Evolutionary conservation across 1,139 yeast genomes (phyloP).

Genomic region (Spathaspora sp.): DNA sequence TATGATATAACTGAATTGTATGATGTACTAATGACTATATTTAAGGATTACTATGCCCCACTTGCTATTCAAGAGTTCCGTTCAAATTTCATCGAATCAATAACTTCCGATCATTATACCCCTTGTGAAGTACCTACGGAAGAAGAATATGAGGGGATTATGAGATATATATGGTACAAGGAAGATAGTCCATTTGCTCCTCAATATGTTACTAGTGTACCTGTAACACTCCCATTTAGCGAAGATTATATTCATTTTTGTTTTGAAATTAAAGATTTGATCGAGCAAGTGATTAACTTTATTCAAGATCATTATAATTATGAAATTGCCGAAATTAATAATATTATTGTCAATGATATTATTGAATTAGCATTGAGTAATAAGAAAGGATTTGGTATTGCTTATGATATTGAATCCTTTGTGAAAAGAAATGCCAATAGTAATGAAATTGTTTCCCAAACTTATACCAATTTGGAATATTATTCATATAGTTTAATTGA

Average conservation of each 20-base stretch:
- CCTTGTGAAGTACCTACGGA: conserved; percentile 70
- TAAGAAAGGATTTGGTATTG: conserved; percentile 53
- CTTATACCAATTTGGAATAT: conserved; percentile 82
- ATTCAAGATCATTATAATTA: conserved; percentile 63
- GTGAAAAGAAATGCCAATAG: conserved; percentile 61
- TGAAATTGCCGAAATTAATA: conserved; percentile 44
- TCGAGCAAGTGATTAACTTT: conserved; percentile 58
- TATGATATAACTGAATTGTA: conserved; percentile 63
- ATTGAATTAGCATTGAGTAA: conserved; percentile 70
- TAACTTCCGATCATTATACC: conserved; percentile 85
- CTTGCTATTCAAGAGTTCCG: conserved; percentile 58
- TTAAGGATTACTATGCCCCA: conserved; percentile 59
- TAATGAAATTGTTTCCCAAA: conserved; percentile 89
- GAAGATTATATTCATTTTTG: conserved; percentile 86
- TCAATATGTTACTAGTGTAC: conserved; percentile 41
- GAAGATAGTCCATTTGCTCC: conserved; percentile 49
- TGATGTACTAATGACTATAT: conserved; percentile 57
- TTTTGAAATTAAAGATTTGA: conserved; percentile 63
- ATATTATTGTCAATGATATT: conserved; percentile 54
- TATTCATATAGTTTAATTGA: conserved; percentile 65
- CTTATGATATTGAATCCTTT: conserved; percentile 63
- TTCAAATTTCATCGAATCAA: conserved; percentile 57
- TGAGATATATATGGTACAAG: conserved; percentile 70
- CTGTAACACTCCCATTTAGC: conserved; percentile 84
- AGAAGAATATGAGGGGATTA: conserved; percentile 60